A percentile compares a stretch with the other conserved stretches of the same genome.
phyloP scores from a whole-genome alignment of 176 grass and related monocot genomes.

The Carex kokanica region DNA sequence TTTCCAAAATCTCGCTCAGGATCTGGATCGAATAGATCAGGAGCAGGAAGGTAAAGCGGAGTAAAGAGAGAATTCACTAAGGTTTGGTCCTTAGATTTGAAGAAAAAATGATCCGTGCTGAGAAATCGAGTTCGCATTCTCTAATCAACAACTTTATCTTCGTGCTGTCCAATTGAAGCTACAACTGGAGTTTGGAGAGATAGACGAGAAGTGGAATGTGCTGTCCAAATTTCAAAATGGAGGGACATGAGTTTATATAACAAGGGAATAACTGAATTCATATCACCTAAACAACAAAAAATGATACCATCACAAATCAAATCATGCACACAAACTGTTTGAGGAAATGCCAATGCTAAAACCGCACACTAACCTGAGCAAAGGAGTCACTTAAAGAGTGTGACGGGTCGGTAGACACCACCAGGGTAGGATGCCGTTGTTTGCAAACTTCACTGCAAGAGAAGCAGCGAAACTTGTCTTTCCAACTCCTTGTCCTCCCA shows the following conservation, averaged over 20 bases:
- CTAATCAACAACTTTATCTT: neutral
- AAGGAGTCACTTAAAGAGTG: too few relatives aligned
- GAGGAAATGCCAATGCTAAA: too few relatives aligned
- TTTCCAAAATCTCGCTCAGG: slow-evolving; percentile 23
- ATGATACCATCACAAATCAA: too few relatives aligned
- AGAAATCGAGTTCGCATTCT: slow-evolving; percentile 83
- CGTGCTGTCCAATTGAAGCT: slow-evolving; percentile 2
- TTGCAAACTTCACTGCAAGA: too few relatives aligned
- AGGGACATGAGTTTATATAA: slow-evolving; percentile 6
- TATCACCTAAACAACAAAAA: too few relatives aligned
- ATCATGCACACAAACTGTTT: too few relatives aligned
- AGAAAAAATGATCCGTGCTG: slow-evolving; percentile 58
- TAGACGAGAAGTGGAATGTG: slow-evolving; percentile 3
- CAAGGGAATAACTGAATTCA: neutral
- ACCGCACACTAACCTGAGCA: too few relatives aligned
- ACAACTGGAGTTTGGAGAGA: neutral
- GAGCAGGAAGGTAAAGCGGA: slow-evolving; percentile 46
- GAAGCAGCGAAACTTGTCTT: too few relatives aligned
- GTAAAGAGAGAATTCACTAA: slow-evolving; percentile 41
- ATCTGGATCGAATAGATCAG: slow-evolving; percentile 36
- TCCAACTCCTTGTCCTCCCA: too few relatives aligned
- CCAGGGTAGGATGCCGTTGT: too few relatives aligned
- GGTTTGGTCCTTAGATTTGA: slow-evolving; percentile 30
- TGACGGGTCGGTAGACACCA: too few relatives aligned
- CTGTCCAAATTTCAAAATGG: slow-evolving; percentile 18